Evolutionary conservation across 345 rosid species (phyloP), one percentile per base, ranked within the genome.

Genomic region (Populus deltoides): DNA sequence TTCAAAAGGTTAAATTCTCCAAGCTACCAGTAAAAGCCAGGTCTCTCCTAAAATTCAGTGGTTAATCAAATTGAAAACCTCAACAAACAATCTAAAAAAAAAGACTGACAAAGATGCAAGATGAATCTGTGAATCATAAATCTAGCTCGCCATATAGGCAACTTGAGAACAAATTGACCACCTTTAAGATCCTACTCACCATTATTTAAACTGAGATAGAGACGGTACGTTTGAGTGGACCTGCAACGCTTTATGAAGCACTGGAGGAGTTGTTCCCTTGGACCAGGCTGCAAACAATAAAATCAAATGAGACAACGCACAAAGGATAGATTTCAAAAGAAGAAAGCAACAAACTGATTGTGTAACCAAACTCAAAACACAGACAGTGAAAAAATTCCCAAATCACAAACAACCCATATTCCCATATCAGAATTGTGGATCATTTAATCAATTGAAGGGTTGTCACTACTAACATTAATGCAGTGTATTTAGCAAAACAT

Each of bases 231-330:
- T 61, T 82, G 85, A 15, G 79, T 29, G 70, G 85, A 74, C 29
- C 82, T 79, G 74, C 82, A 82, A 65, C 82, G 79, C 77, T 74
- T 82, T 75, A 82, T 82, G 68, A 82, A 82, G 81, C 85, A 82
- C 38, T 75, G 82, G 25, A 82, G 77, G 39, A 75, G 82, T 31
- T 33, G 36, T 66, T 82, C 85, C 82, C 85, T 78, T 31, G 85
- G 82, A 66, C 85, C 85, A 83, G 81, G 79, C 66, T 79, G 68
- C 67, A 83, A 66, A 78, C 6, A 77, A 73, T 18, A 53, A 62
- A 39, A 71, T 13, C 31, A 11, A 70, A 76, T 59, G 49, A 63
- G 20, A 71, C n/a, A 66, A 15, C 16, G 45, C 67, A 76, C 17
- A 17, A 36, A 22, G 47, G 35, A 27, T 41, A 67, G 72, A 59